Base-by-base conservation (phyloP, 78 protist genomes). In the Monocercomonoides exilis region DNA sequence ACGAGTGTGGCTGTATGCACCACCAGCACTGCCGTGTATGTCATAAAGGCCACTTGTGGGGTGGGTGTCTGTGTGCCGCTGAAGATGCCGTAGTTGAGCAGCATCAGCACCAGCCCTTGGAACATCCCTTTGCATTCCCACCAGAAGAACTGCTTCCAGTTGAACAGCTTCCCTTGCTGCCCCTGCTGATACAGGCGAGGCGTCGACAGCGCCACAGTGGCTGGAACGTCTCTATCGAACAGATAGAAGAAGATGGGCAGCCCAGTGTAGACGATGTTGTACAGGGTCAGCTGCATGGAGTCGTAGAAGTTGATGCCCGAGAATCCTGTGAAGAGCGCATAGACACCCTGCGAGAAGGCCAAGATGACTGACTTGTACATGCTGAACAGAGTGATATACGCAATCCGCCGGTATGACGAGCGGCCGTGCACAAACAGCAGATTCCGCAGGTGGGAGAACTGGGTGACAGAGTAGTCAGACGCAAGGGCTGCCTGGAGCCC, bases 401-500 rank as follows among this genome's bases (percentile, higher is more conserved):
- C 43, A 34, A 43, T 0, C 64, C 86, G 86, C 70, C 38, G 35
- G 63, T 0, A 1, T 32, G 33, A 32, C 77, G 70, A 77, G 43
- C 89, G 82, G 1, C 89, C 89, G 45, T 87, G 89, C 38, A 87
- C 1, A 2, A 81, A n/a, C 38, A 81, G 3, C 36, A 87, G 84
- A 2, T 70, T 82, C 84, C 5, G 44, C 46, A 87, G 84, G 46
- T 79, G 4, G 42, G 45, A 41, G 82, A 77, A 77, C 21, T 5
- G 5, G 1, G 84, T 6, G 82, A 89, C 21, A 33, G 85, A 77
- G 77, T 36, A 4, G 44, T 89, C 91, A 21, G 88, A 63, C 41
- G 89, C 86, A 21, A 54, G 63, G 77, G 84, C 1, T 80, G 91
- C 91, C 44, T 89, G 91, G 34, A 41, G 41, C 2, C 91, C 91